A percentile compares a stretch with the other conserved stretches of the same genome.
Evolutionary conservation across 352 stramenopile species (phyloP).

Genomic region (Salisapilia sapeloensis): DNA sequence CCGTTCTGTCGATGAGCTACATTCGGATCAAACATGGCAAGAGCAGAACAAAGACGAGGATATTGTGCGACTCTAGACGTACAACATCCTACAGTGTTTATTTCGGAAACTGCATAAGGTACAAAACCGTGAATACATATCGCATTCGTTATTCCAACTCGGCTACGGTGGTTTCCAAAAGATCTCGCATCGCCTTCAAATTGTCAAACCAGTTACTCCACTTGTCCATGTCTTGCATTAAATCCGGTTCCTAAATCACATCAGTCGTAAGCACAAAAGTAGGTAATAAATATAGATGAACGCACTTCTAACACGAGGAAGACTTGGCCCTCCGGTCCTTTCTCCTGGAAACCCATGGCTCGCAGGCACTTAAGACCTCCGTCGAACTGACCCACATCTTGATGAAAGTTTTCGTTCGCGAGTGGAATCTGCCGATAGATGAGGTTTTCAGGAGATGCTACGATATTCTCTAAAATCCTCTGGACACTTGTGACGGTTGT

Average conservation of each 20-base stretch:
- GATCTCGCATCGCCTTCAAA: constrained; percentile 42
- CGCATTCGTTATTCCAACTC: too few relatives aligned
- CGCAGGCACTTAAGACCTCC: constrained; percentile 46
- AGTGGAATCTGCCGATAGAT: constrained; percentile 53
- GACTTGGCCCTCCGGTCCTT: constrained; percentile 16
- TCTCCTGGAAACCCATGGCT: constrained; percentile 48
- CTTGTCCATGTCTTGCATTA: constrained; percentile 49
- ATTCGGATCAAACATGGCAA: too few relatives aligned
- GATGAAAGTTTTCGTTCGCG: constrained; percentile 51
- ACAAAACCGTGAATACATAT: too few relatives aligned
- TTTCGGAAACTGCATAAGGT: too few relatives aligned
- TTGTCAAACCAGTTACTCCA: constrained; percentile 74
- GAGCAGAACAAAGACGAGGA: too few relatives aligned
- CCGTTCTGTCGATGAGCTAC: too few relatives aligned
- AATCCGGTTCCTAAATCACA: constrained; percentile 33
- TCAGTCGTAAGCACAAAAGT: neutral
- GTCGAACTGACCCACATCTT: constrained; percentile 41
- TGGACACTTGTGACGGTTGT: constrained; percentile 30
- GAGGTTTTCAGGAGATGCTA: constrained; percentile 42
- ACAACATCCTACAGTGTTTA: too few relatives aligned
- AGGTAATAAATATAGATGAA: neutral
- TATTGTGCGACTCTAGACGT: too few relatives aligned
- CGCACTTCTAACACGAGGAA: constrained; percentile 56
- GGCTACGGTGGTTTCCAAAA: too few relatives aligned
- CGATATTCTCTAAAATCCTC: constrained; percentile 42